A percentile compares a stretch with the other conserved stretches of the same genome.
These are phyloP conservation scores for Venturia aucupariae DNA, from an alignment of 2,329 filamentous ascomycete species.

Conservation along the genomic window DNA sequence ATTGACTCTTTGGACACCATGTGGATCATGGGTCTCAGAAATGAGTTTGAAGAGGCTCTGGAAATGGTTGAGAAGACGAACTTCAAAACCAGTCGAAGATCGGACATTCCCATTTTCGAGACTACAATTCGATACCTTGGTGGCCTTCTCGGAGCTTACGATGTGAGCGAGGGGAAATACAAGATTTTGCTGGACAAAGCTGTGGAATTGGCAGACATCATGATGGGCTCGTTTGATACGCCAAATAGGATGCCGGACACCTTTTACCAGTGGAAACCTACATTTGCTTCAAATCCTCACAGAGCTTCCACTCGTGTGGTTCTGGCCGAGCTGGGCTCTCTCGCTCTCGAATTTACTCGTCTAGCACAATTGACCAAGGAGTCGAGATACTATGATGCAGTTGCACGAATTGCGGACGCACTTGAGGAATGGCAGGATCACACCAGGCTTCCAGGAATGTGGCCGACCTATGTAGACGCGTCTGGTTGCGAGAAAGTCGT, in stretches of 20 bases:
- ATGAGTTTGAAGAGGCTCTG: slow-evolving; percentile 57
- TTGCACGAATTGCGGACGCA: slow-evolving; percentile 47
- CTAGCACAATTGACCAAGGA: slow-evolving; percentile 55
- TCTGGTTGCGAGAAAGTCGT: slow-evolving; percentile 25
- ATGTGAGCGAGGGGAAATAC: slow-evolving; percentile 48
- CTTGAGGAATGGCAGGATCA: slow-evolving; percentile 45
- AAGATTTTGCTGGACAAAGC: slow-evolving; percentile 52
- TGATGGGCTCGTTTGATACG: slow-evolving; percentile 60
- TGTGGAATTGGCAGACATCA: slow-evolving; percentile 52
- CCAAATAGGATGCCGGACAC: slow-evolving; percentile 56
- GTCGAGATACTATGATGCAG: slow-evolving; percentile 52
- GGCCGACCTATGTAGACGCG: slow-evolving; percentile 47
- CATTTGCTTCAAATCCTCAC: slow-evolving; percentile 17
- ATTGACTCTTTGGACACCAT: slow-evolving; percentile 68
- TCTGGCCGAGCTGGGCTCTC: slow-evolving; percentile 47
- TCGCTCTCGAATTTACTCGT: slow-evolving; percentile 54
- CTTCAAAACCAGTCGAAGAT: slow-evolving; percentile 44
- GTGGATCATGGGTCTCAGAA: slow-evolving; percentile 60
- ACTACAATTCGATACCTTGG: slow-evolving; percentile 64
- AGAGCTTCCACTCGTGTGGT: slow-evolving; percentile 19
- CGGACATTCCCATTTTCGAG: slow-evolving; percentile 58
- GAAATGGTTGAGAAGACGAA: slow-evolving; percentile 50
- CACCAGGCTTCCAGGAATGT: slow-evolving; percentile 53
- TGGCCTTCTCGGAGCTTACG: slow-evolving; percentile 60
- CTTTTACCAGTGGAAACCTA: slow-evolving; percentile 46